Evolutionary conservation across 2,329 filamentous ascomycete genomes (phyloP).

Genomic region (Exophiala sp.): DNA sequence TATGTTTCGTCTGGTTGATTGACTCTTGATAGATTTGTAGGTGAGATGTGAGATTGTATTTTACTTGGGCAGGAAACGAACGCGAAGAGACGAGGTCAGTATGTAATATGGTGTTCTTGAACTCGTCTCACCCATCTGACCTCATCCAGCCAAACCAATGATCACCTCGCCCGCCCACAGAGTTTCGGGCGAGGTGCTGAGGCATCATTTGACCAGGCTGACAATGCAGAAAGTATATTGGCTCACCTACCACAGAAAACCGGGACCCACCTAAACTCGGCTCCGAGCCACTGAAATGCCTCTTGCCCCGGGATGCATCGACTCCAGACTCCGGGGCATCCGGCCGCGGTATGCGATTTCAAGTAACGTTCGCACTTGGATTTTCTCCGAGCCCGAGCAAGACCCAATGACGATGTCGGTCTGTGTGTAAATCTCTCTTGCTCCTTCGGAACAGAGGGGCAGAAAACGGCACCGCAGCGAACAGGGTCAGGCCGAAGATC

Average conservation of each 20-base stretch:
- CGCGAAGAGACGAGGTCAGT: neutral
- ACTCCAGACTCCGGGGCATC: neutral
- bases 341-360: no score
- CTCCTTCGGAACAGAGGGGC: no score
- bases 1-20: neutral
- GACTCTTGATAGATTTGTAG: neutral
- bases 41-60: neutral
- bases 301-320: neutral
- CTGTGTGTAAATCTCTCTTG: neutral
- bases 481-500: neutral
- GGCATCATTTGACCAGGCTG: neutral
- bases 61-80: neutral
- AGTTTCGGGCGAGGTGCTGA: neutral
- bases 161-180: neutral
- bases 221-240: neutral
- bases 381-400: no score
- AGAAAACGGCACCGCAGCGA: constrained; percentile 1
- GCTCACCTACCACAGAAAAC: no score
- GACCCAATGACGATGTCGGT: no score
- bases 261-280: neutral
- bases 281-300: neutral
- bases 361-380: no score
- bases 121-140: neutral
- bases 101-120: neutral
- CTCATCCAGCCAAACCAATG: neutral